Evolutionary conservation across 2,329 filamentous ascomycete genomes (phyloP), one percentile per base, ranked within the genome.

Genomic region (Decorospora gaudefroyi): DNA sequence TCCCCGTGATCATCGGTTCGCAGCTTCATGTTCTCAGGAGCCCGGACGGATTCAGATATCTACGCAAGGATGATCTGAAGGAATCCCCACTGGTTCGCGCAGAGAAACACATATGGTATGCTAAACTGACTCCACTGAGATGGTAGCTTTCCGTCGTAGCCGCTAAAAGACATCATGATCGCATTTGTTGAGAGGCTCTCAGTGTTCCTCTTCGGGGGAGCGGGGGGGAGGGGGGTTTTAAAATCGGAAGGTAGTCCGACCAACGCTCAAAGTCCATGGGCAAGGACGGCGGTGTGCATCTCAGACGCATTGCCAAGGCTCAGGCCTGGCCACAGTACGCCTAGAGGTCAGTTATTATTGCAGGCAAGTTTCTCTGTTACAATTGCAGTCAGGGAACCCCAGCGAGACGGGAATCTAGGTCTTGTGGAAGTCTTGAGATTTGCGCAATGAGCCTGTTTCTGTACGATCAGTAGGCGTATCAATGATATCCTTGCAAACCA

Each of bases 201-300:
- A 13, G 9, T 19, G n/a, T 15, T 27, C 29, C 46, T 34, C 42
- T 27, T 32, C 25, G 27, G 11, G 35, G 18, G 29, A 35, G 25
- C 23, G n/a, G n/a, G n/a, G n/a, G n/a, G n/a, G n/a, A n/a, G n/a
- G n/a, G n/a, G n/a, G n/a, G n/a, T 29, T 16, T 16, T 22, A 16
- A 28, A n/a, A n/a, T n/a, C 26, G 44, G 43, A 36, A 40, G 22
- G 15, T 33, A 11, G 26, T 36, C 34, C 18, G 39, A 45, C 17
- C 15, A 16, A 17, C 12, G 16, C 28, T 18, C 13, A 28, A 13
- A 18, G 15, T 19, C 11, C 22, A 29, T 38, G 33, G 25, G 23
- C 37, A 41, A 46, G 22, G 33, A 49, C 32, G 36, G 37, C 28
- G 25, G 41, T 36, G 17, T 29, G 18, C 29, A 40, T 30, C n/a